Evolutionary conservation across 352 stramenopile species (phyloP).

Genomic region (Phytophthora cryptogea): DNA sequence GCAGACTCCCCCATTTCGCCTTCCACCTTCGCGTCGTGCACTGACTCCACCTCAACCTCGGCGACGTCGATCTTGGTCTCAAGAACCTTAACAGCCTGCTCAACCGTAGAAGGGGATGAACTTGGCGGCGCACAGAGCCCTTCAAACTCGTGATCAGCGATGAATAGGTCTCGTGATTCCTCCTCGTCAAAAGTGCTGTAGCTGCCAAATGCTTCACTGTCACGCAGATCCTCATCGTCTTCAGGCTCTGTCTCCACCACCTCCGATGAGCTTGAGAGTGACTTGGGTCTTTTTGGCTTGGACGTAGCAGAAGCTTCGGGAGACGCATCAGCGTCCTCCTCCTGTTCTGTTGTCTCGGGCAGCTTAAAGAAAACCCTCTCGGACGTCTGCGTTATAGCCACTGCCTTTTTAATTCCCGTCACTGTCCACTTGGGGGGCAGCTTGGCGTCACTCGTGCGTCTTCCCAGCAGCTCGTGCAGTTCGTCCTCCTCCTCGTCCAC

Average conservation of each 20-base stretch:
- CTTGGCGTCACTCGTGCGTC: conserved; percentile 20
- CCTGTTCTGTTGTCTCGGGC: conserved; percentile 9
- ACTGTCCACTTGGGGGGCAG: conserved; percentile 24
- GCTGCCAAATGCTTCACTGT: conserved; percentile 35
- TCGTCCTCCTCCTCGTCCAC: conserved; percentile 51
- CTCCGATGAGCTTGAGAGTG: conserved; percentile 38
- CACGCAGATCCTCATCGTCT: conserved; percentile 40
- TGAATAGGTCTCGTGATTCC: conserved; percentile 16
- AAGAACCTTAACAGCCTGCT: conserved; percentile 13
- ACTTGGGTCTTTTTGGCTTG: conserved; percentile 24
- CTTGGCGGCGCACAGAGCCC: conserved; percentile 13
- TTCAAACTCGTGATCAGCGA: conserved; percentile 22
- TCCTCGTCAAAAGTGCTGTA: conserved; percentile 45
- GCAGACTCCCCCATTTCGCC: conserved; percentile 11
- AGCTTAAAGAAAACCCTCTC: conserved; percentile 18
- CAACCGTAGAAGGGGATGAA: conserved; percentile 1
- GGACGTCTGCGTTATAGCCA: conserved; percentile 9
- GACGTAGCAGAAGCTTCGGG: conserved; percentile 1
- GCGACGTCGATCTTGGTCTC: conserved; percentile 5
- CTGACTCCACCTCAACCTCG: conserved; percentile 3
- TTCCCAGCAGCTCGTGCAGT: conserved; percentile 29
- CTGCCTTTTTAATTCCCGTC: conserved; percentile 22
- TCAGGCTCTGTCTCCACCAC: conserved; percentile 49
- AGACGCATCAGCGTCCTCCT: conserved; percentile 8
- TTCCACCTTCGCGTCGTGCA: conserved; percentile 15